These are phyloP conservation scores for Astragalus membranaceus DNA, from an alignment of 306 rosid species.

Conservation along the genomic window DNA sequence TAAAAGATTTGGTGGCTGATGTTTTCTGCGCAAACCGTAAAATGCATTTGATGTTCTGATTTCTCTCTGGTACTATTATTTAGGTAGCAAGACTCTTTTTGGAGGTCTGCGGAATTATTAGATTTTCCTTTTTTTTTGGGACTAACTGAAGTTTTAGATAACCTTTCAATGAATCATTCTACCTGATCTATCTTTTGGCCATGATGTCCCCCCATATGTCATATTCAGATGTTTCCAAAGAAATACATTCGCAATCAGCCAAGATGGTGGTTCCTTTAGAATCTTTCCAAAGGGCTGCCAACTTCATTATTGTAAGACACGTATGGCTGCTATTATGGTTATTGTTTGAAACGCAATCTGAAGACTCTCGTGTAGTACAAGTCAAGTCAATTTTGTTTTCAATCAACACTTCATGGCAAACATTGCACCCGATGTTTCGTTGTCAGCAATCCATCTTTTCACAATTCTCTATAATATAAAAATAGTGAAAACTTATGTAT, in stretches of 20 bases:
- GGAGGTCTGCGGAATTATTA: background rate
- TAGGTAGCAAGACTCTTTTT: background rate
- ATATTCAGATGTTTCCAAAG: background rate
- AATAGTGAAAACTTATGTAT: no score
- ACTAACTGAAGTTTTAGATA: no score
- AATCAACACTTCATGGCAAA: background rate
- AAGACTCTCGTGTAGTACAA: conserved; percentile 21
- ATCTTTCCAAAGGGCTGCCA: background rate
- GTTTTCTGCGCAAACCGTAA: background rate
- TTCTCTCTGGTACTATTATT: background rate
- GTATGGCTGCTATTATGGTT: background rate
- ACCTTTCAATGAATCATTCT: background rate
- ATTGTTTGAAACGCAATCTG: background rate
- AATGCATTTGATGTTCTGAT: background rate
- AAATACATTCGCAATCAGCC: background rate
- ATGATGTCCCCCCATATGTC: background rate
- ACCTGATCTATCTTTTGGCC: background rate
- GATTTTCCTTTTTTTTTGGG: background rate
- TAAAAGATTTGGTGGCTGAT: background rate
- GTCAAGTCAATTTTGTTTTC: background rate
- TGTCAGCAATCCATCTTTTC: no score
- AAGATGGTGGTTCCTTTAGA: background rate
- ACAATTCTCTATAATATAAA: no score
- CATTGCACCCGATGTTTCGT: background rate
- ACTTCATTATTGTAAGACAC: background rate